Conservation (phyloP, 148 eudicot species). For the Pouteria glomerata region DNA sequence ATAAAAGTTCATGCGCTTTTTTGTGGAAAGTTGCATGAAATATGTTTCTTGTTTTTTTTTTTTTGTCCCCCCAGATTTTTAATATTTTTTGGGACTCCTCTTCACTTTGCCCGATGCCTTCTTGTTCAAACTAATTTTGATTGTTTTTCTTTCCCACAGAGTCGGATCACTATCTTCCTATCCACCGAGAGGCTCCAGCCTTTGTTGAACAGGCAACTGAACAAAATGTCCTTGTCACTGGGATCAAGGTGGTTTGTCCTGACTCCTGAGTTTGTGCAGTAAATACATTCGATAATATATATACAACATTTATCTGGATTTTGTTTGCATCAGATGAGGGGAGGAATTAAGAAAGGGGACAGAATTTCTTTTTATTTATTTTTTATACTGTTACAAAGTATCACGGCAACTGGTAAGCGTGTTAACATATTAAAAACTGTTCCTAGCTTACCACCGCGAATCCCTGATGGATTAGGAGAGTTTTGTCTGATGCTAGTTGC, state of each 20-base stretch:
- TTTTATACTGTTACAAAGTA: background rate
- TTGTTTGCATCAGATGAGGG: background rate
- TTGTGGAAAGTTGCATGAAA: background rate
- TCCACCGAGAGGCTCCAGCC: slow-evolving; percentile 77
- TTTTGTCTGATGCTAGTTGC: background rate
- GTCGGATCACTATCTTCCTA: slow-evolving; percentile 60
- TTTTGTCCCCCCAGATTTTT: no score
- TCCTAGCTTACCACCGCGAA: background rate
- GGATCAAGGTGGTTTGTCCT: slow-evolving; percentile 49
- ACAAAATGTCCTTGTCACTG: slow-evolving; percentile 73
- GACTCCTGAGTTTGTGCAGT: no score
- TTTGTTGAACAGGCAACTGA: slow-evolving; percentile 78
- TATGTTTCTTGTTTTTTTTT: background rate
- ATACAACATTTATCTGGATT: background rate
- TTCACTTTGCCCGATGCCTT: background rate
- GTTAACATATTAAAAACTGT: background rate
- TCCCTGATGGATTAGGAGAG: background rate
- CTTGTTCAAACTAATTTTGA: background rate
- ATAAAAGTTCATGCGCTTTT: background rate
- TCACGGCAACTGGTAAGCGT: background rate
- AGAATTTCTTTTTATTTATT: background rate
- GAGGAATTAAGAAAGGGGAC: background rate
- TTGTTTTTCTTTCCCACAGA: slow-evolving; percentile 22
- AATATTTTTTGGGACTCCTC: no score
- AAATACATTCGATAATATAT: background rate